Conservation (phyloP, 257 asterid genomes). For the Petunia axillaris region DNA sequence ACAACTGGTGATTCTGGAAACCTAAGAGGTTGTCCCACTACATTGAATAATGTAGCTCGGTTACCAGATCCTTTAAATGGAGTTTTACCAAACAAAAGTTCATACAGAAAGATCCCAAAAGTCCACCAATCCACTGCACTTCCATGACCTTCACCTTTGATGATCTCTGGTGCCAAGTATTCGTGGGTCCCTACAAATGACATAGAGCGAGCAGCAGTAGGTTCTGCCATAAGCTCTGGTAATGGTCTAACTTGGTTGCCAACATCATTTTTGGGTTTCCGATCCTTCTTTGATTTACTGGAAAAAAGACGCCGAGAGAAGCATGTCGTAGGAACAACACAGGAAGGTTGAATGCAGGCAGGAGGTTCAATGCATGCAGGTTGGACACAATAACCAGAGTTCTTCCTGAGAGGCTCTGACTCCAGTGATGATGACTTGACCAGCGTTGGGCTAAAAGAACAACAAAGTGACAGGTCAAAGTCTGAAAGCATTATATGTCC, state of each 20-base stretch:
- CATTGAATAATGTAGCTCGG: conserved; percentile 52
- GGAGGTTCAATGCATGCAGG: conserved; percentile 42
- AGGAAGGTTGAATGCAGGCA: conserved; percentile 46
- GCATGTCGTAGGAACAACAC: conserved; percentile 43
- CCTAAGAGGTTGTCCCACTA: conserved; percentile 50
- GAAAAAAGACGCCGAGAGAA: conserved; percentile 46
- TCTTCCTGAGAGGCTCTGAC: conserved; percentile 36
- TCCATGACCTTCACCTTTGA: conserved; percentile 56
- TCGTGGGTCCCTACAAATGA: conserved; percentile 54
- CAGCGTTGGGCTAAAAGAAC: conserved; percentile 42
- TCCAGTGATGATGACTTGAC: conserved; percentile 37
- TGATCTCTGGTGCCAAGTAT: conserved; percentile 51
- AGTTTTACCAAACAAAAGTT: conserved; percentile 48
- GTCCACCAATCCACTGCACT: conserved; percentile 60
- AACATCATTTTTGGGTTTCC: conserved; percentile 39
- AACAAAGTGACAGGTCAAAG: conserved; percentile 47
- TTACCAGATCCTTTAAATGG: conserved; percentile 54
- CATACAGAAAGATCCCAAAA: conserved; percentile 46
- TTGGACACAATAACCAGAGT: conserved; percentile 38
- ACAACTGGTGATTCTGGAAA: conserved; percentile 49
- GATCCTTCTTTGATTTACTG: conserved; percentile 40
- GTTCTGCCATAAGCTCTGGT: conserved; percentile 52
- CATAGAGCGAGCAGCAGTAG: conserved; percentile 52
- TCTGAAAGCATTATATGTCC: conserved; percentile 50
- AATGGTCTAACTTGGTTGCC: conserved; percentile 45